Conservation (phyloP, 2,329 filamentous ascomycete genomes). For the Aspergillus awamori region DNA sequence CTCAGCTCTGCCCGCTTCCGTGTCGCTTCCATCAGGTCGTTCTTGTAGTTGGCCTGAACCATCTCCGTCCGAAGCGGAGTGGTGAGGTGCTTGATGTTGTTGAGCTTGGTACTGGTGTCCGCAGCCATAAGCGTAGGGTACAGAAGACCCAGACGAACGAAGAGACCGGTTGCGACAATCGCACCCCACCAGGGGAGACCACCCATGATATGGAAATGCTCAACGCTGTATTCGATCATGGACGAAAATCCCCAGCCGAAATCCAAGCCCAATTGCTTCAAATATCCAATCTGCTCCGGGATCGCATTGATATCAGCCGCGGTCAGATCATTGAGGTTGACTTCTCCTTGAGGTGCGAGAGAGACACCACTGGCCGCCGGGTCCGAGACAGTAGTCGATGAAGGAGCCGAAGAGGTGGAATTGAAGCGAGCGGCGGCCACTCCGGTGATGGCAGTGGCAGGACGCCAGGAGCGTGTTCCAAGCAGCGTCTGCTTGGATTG, state of each 20-base stretch:
- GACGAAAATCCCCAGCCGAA: constrained; percentile 81
- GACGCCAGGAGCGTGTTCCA: constrained; percentile 27
- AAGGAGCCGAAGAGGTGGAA: constrained; percentile 32
- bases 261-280: constrained; percentile 80
- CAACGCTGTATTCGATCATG: constrained; percentile 73
- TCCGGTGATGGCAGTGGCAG: constrained; percentile 25
- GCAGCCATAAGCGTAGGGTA: constrained; percentile 65
- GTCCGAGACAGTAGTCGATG: constrained; percentile 20
- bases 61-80: constrained; percentile 62
- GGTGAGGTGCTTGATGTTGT: constrained; percentile 60
- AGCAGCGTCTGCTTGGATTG: constrained; percentile 26
- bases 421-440: constrained; percentile 42
- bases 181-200: constrained; percentile 83
- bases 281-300: constrained; percentile 77
- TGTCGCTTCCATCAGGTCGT: constrained; percentile 55
- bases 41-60: constrained; percentile 44
- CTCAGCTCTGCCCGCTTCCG: constrained; percentile 53
- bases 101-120: constrained; percentile 65
- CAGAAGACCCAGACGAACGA: constrained; percentile 67
- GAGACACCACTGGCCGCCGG: constrained; percentile 7
- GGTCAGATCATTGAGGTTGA: constrained; percentile 25
- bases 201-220: constrained; percentile 76
- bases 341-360: constrained; percentile 9
- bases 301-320: constrained; percentile 54
- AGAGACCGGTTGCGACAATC: constrained; percentile 66